A percentile compares a stretch with the other conserved stretches of the same genome.
Conservation (phyloP, 768 basidiomycete species). For the Boletus sensibilis region DNA sequence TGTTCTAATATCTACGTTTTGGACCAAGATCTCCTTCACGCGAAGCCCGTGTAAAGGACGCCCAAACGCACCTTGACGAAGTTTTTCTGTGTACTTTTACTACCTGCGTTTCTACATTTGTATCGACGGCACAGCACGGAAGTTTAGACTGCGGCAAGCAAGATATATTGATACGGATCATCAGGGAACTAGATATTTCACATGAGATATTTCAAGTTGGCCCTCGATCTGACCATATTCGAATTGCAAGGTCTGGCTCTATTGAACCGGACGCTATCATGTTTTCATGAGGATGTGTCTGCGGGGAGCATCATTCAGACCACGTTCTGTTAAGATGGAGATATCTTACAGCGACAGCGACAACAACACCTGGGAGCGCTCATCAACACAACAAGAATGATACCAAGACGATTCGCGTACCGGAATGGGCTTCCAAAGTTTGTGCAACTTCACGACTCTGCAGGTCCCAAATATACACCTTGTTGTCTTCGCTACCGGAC, state of each 20-base stretch:
- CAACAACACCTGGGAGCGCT: constrained; percentile 49
- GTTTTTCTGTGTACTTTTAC: constrained; percentile 16
- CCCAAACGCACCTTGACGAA: background rate
- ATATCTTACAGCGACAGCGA: constrained; percentile 76
- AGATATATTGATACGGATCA: constrained; percentile 7
- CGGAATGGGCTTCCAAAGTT: constrained; percentile 71
- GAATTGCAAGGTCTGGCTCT: constrained; percentile 77
- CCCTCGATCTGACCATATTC: constrained; percentile 72
- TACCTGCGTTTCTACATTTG: constrained; percentile 8
- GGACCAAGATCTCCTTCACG: constrained; percentile 53
- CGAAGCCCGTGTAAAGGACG: constrained; percentile 46
- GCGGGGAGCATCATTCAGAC: background rate
- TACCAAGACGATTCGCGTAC: constrained; percentile 33
- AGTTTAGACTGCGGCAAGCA: constrained; percentile 4
- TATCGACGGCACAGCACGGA: constrained; percentile 4
- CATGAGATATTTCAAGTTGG: constrained; percentile 5
- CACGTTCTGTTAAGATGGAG: background rate
- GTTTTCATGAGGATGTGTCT: constrained; percentile 86
- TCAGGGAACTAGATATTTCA: background rate
- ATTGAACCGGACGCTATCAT: constrained; percentile 88
- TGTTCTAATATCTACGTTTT: background rate
- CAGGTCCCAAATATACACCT: constrained; percentile 88
- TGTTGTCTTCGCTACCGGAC: constrained; percentile 88
- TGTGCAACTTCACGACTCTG: constrained; percentile 86
- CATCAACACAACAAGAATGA: background rate